Evolutionary conservation across 306 rosid genomes (phyloP), one percentile per base, ranked within the genome.

Genomic region (Carpinus viminea): DNA sequence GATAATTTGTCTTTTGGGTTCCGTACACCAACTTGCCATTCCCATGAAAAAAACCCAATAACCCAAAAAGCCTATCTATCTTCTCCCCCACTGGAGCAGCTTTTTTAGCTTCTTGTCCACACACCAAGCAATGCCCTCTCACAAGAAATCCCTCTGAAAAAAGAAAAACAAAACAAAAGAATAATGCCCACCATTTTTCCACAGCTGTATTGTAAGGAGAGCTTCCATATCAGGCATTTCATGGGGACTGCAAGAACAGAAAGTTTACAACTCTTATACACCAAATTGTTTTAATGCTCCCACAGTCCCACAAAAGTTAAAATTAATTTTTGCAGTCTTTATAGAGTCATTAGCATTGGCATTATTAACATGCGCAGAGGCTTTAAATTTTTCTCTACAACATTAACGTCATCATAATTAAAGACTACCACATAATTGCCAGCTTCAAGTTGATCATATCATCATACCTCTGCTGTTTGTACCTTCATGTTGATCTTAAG

Each of bases 331-430:
- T 66, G 26, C 8, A 24, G 31, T 68, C 7, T 10, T 41, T 41
- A 9, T 41, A 68, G 5, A 18, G 48, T 36, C 50, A 18, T 18
- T 68, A 34, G 51, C 0, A 66, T 46, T 28, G 2, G 31, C 31
- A 48, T 17, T 68, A 68, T 41, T 66, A 68, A 68, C 26, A 10
- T 18, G 52, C 72, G 52, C 72, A 68, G 72, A 41, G 26, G 72
- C 72, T 18, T 66, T 68, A 68, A 38, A 68, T 68, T 51, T 51
- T 68, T 68, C 8, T 38, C 10, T 7, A 5, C n/a, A 8, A 18
- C 21, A 9, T 26, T 66, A 18, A 36, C 72, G 18, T 66, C 72
- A n/a, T 66, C 50, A 41, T 66, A 43, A 41, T n/a, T n/a, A 64
- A 34, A 31, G 47, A 64, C 41, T 0, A 64, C 16, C 47, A 34